These are phyloP conservation scores for Wickerhamiella australiensis DNA, from an alignment of 805 yeast genomes.

Conservation along the genomic window DNA sequence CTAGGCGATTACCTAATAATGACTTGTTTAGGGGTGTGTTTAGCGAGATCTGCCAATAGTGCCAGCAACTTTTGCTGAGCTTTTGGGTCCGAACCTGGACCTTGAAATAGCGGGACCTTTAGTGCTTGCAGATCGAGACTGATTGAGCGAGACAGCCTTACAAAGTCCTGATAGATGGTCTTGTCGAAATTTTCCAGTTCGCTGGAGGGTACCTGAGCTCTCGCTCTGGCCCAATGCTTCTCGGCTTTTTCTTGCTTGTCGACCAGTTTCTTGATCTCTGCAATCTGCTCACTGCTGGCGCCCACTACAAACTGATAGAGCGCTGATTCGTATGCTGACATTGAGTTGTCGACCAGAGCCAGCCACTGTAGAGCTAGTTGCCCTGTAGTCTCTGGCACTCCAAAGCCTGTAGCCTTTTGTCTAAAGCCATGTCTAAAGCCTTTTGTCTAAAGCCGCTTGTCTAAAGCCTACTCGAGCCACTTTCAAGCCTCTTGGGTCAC, in stretches of 20 bases:
- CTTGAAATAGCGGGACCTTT: constrained; percentile 1
- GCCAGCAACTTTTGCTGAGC: constrained; percentile 5
- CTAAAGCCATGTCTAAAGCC: too few relatives aligned
- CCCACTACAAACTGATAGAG: constrained; percentile 5
- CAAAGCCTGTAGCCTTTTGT: too few relatives aligned
- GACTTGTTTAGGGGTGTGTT: background rate
- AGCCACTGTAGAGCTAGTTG: too few relatives aligned
- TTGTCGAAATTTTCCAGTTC: constrained; percentile 3
- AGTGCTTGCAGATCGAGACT: background rate
- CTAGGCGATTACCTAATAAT: background rate
- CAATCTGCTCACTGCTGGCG: background rate
- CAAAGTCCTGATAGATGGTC: constrained; percentile 1
- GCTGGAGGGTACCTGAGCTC: background rate
- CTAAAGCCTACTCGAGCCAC: too few relatives aligned
- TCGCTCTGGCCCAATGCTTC: constrained; percentile 3
- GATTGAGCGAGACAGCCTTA: background rate
- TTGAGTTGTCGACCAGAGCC: too few relatives aligned
- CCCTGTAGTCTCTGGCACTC: too few relatives aligned
- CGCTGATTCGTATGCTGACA: constrained; percentile 7
- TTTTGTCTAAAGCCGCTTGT: too few relatives aligned
- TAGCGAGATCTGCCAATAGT: constrained; percentile 3
- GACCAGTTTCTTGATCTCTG: background rate
- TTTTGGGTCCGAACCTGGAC: background rate
- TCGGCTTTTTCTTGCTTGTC: background rate
- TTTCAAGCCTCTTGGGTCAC: too few relatives aligned